phyloP scores from a whole-genome alignment of 768 basidiomycete species.

The Guyanaporus albipodus region DNA sequence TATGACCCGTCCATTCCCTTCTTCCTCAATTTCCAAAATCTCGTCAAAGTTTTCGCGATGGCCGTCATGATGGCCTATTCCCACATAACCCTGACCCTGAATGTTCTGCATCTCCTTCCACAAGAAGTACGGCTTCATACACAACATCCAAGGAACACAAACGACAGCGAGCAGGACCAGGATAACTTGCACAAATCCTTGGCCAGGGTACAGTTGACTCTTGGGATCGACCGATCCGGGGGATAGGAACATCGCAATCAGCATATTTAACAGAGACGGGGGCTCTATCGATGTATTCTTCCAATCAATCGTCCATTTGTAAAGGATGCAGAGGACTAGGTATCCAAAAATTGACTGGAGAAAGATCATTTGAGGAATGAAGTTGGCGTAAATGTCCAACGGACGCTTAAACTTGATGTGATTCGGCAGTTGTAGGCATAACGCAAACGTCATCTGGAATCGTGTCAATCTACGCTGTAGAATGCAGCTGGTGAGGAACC shows the following conservation, averaged over 20 bases:
- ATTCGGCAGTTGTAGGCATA: conserved; percentile 95
- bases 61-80: conserved; percentile 56
- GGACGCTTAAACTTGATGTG: conserved; percentile 89
- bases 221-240: conserved; percentile 74
- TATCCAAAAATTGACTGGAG: conserved; percentile 98
- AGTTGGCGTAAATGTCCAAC: conserved; percentile 88
- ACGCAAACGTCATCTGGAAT: conserved; percentile 93
- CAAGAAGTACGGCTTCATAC: conserved; percentile 85
- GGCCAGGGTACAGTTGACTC: conserved; percentile 79
- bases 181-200: conserved; percentile 77
- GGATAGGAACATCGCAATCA: conserved; percentile 93
- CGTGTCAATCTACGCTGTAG: conserved; percentile 8
- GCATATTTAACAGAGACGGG: conserved; percentile 91
- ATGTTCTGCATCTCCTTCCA: conserved; percentile 88
- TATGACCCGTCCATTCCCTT: conserved; percentile 70
- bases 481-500: conserved; percentile 28
- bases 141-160: conserved; percentile 94
- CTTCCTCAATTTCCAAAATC: conserved; percentile 72
- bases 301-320: conserved; percentile 99
- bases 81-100: conserved; percentile 80
- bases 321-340: conserved; percentile 87
- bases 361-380: conserved; percentile 97
- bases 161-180: conserved; percentile 73
- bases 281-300: conserved; percentile 59
- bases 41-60: conserved; percentile 55